Percentiles rank a stretch among this genome's conserved stretches.
phyloP scores from a whole-genome alignment of 768 basidiomycete species.

The Ramaria rubella region DNA sequence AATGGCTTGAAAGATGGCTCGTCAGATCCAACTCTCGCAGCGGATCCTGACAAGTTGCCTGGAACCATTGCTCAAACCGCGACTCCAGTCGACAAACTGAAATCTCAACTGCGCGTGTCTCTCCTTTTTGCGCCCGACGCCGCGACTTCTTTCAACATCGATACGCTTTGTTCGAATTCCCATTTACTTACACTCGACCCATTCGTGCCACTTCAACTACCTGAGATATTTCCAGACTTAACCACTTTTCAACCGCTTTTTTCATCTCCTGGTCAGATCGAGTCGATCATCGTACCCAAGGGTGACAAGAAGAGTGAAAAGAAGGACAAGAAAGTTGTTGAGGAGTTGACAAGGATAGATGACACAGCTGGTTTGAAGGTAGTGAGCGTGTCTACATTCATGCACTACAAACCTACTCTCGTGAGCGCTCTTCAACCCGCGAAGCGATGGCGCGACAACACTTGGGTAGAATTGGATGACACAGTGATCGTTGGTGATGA shows the following conservation, averaged over 20 bases:
- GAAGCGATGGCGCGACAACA: slow-evolving; percentile 59
- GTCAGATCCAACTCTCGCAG: slow-evolving; percentile 35
- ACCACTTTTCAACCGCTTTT: slow-evolving; percentile 42
- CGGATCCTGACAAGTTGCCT: slow-evolving; percentile 8
- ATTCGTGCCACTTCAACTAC: slow-evolving; percentile 33
- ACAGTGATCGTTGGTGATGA: slow-evolving; percentile 37
- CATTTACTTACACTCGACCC: neutral
- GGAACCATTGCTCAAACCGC: slow-evolving; percentile 14
- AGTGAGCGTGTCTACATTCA: slow-evolving; percentile 67
- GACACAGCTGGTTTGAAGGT: slow-evolving; percentile 74
- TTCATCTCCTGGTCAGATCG: slow-evolving; percentile 14
- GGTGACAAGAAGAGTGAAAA: slow-evolving; percentile 39
- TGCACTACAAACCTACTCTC: slow-evolving; percentile 77
- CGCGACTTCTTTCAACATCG: slow-evolving; percentile 49
- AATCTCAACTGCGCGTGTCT: slow-evolving; percentile 49
- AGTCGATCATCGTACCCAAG: slow-evolving; percentile 37
- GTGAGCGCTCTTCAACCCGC: slow-evolving; percentile 80
- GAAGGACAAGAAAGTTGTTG: slow-evolving; percentile 50
- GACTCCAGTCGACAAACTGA: slow-evolving; percentile 4
- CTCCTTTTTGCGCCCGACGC: slow-evolving; percentile 41
- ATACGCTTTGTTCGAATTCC: slow-evolving; percentile 22
- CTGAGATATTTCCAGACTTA: slow-evolving; percentile 81
- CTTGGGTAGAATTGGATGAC: slow-evolving; percentile 62
- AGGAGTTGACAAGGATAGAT: slow-evolving; percentile 46
- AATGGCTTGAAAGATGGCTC: slow-evolving; percentile 50